Evolutionary conservation across 345 rosid genomes (phyloP).

Genomic region (Capsella bursapastoris): DNA sequence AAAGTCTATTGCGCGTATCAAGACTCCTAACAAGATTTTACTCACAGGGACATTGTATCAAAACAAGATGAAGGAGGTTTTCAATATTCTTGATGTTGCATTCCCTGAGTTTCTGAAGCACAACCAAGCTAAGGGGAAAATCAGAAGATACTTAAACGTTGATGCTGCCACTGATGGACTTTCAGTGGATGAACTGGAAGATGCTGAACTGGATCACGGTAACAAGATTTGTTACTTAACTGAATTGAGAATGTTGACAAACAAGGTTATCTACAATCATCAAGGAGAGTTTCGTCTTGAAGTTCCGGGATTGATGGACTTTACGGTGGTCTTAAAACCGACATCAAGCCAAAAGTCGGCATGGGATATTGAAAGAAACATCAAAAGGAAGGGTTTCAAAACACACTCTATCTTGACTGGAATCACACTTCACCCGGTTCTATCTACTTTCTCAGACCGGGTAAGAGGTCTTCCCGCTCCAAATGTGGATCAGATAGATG

Average conservation of each 20-base stretch:
- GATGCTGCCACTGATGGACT: constrained; percentile 1
- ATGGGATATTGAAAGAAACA: constrained; percentile 45
- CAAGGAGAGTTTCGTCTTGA: constrained; percentile 71
- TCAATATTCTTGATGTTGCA: constrained; percentile 63
- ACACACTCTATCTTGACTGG: background rate
- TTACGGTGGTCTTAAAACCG: constrained; percentile 59
- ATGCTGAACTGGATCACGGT: constrained; percentile 51
- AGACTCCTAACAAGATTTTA: constrained; percentile 64
- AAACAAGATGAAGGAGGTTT: constrained; percentile 70
- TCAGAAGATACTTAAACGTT: background rate
- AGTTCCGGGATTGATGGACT: constrained; percentile 71
- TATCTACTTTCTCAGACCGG: constrained; percentile 30
- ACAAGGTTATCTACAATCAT: constrained; percentile 62
- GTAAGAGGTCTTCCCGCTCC: background rate
- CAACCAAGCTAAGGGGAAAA: background rate
- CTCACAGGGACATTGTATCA: constrained; percentile 71
- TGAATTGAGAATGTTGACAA: constrained; percentile 73
- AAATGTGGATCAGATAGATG: constrained; percentile 58
- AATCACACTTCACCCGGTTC: constrained; percentile 59
- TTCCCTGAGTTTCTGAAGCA: constrained; percentile 34
- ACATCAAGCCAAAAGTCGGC: constrained; percentile 53
- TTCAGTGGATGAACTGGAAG: constrained; percentile 55
- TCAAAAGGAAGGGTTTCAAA: constrained; percentile 50
- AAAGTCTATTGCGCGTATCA: constrained; percentile 54
- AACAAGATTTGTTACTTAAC: constrained; percentile 57